Conservation (phyloP, 768 basidiomycete species). For the Termitomyces sp. region DNA sequence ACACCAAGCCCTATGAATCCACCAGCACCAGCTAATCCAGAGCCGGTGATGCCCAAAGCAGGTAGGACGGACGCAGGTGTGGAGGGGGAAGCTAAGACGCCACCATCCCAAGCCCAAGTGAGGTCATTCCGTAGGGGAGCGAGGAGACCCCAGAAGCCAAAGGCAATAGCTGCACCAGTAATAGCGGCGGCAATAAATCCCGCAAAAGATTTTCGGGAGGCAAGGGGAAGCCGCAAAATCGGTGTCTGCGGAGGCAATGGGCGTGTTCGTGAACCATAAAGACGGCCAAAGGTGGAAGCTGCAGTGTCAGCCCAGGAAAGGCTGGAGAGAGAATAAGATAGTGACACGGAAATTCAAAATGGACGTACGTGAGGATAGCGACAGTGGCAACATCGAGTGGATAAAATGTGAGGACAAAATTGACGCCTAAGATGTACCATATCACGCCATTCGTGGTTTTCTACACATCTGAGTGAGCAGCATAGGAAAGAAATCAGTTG, state of each 20-base stretch:
- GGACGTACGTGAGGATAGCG: conserved; percentile 77
- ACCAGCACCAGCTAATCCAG: conserved; percentile 18
- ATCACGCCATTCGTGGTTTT: conserved; percentile 80
- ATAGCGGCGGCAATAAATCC: conserved; percentile 76
- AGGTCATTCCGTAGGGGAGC: conserved; percentile 38
- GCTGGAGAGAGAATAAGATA: conserved; percentile 31
- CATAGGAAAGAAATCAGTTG: not conserved
- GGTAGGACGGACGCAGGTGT: conserved; percentile 15
- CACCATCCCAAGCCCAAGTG: conserved; percentile 54
- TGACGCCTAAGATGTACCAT: conserved; percentile 86
- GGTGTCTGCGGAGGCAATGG: conserved; percentile 36
- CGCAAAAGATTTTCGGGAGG: conserved; percentile 78
- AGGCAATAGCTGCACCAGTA: conserved; percentile 63
- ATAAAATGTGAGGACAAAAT: conserved; percentile 67
- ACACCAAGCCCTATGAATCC: conserved; percentile 48
- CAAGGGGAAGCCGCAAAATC: conserved; percentile 58
- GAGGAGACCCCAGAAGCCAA: conserved; percentile 68
- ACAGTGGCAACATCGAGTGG: conserved; percentile 89
- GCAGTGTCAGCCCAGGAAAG: conserved; percentile 96
- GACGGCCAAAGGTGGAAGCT: conserved; percentile 87
- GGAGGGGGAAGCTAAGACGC: conserved; percentile 30
- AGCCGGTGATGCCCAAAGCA: conserved; percentile 10
- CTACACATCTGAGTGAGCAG: conserved; percentile 24
- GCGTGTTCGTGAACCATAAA: conserved; percentile 69
- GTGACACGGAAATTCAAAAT: not conserved